Evolutionary conservation across 73 alveolate genomes (phyloP).

Genomic region (Paramecium tetraurelia): DNA sequence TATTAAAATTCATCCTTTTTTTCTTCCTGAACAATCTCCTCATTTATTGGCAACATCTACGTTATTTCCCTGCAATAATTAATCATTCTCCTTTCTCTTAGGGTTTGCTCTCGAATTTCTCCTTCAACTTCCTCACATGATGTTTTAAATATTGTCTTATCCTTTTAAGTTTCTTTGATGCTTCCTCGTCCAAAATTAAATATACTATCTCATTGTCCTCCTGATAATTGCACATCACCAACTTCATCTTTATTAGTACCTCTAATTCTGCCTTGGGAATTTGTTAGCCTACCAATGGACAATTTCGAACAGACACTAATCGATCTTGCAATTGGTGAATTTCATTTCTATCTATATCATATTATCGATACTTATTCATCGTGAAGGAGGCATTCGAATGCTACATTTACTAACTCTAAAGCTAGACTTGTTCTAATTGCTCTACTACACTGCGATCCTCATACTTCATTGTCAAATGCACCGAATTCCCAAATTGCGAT

Average conservation of each 20-base stretch:
- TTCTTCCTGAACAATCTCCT: not conserved
- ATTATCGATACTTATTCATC: not conserved
- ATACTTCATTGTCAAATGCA: not conserved
- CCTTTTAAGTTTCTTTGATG: not conserved
- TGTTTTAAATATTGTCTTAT: not conserved
- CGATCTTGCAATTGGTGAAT: not conserved
- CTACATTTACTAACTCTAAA: not conserved
- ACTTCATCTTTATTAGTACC: not conserved
- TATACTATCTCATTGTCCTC: not conserved
- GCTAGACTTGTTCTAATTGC: not conserved
- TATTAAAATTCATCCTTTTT: not conserved
- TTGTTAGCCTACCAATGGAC: not conserved
- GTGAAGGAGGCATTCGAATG: not conserved
- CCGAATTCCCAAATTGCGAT: constrained; percentile 56
- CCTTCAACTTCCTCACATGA: not conserved
- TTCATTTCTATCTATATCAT: not conserved
- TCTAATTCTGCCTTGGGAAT: not conserved
- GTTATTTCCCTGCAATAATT: not conserved
- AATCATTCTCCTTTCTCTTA: not conserved
- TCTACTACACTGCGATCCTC: constrained; percentile 2
- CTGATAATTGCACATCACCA: not conserved
- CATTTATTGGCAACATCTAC: not conserved
- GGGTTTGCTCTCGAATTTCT: not conserved
- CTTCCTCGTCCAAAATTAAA: not conserved
- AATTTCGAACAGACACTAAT: not conserved